Evolutionary conservation across 2,329 filamentous ascomycete genomes (phyloP), one percentile per base, ranked within the genome.

Genomic region (Capronia coronata): DNA sequence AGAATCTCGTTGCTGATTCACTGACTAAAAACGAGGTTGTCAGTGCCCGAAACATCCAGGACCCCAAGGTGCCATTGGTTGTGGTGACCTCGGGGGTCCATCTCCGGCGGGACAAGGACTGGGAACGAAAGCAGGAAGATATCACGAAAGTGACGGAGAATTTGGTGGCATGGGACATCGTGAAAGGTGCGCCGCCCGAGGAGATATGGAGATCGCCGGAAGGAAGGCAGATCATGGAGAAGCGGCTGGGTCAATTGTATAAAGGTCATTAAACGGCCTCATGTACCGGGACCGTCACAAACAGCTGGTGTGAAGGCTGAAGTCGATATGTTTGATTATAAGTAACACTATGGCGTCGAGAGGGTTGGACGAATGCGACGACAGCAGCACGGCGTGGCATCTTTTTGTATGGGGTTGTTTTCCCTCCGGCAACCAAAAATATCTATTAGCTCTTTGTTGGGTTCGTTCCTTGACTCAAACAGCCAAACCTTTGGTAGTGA

Each of bases 71-170:
- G 11, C 84, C 88, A 5, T 70, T 97, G 32, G 83, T 83, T 1
- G 72, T 98, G 19, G 78, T 97, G 48, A 94, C 86, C 65, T 94
- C 87, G 1, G 91, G 88, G 0, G 75, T 82, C 49, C 75, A 84
- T 60, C 74, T 88, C 47, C 76, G 79, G 49, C 74, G 68, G 42
- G 83, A 86, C 64, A 71, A 73, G 40, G 75, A 79, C 48, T 98
- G 93, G 93, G 83, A 86, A 65, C 72, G 78, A 56, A 89, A 88
- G 66, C 93, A 98, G 72, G 76, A 86, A 59, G 90, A 95, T 62
- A 69, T 96, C 54, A 89, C 83, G 6, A 80, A 77, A 51, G 72
- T 97, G 58, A 96, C 91, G 0, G 76, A 83, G 45, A 88, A 89
- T 41, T 71, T 97, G 44, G 67, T 86, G 49, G 74, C 78, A 32